A percentile compares a stretch with the other conserved stretches of the same genome.
phyloP scores from a whole-genome alignment of 1,284 basidiomycete genomes.

The Irpex rosettiformis region DNA sequence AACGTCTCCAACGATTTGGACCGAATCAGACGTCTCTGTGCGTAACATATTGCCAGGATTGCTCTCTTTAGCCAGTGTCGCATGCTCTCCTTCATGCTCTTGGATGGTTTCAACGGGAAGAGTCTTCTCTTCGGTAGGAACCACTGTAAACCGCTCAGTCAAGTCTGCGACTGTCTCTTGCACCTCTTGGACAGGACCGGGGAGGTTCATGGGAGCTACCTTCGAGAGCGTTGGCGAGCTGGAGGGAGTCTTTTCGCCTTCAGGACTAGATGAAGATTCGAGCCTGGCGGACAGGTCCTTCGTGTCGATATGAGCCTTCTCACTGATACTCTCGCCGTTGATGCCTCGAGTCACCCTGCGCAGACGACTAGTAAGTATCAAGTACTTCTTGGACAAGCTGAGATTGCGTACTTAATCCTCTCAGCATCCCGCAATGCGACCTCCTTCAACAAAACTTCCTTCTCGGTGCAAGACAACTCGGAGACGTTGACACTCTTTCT shows the following conservation, averaged over 20 bases:
- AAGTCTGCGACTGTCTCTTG: neutral
- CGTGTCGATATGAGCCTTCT: conserved; percentile 11
- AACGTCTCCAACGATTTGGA: conserved; percentile 14
- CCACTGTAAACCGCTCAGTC: neutral
- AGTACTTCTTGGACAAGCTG: neutral
- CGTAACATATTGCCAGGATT: conserved; percentile 5
- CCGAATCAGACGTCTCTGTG: conserved; percentile 10
- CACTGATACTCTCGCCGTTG: conserved; percentile 3
- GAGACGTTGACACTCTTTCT: neutral
- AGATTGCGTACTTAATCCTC: conserved; percentile 13
- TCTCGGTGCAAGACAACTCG: neutral
- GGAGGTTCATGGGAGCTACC: neutral
- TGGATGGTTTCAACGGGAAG: neutral
- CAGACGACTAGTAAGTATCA: neutral
- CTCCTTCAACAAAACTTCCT: conserved; percentile 11
- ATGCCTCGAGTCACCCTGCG: conserved; percentile 11
- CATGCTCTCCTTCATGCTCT: conserved; percentile 5
- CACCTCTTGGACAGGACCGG: neutral
- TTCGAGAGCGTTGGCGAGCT: neutral
- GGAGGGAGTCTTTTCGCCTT: neutral
- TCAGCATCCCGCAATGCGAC: conserved; percentile 12
- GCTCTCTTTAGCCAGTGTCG: neutral
- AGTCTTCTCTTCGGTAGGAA: neutral
- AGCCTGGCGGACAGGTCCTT: neutral
- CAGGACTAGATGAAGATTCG: neutral